Base-by-base conservation (phyloP, 352 stramenopile genomes). In the Pythium sp. region DNA sequence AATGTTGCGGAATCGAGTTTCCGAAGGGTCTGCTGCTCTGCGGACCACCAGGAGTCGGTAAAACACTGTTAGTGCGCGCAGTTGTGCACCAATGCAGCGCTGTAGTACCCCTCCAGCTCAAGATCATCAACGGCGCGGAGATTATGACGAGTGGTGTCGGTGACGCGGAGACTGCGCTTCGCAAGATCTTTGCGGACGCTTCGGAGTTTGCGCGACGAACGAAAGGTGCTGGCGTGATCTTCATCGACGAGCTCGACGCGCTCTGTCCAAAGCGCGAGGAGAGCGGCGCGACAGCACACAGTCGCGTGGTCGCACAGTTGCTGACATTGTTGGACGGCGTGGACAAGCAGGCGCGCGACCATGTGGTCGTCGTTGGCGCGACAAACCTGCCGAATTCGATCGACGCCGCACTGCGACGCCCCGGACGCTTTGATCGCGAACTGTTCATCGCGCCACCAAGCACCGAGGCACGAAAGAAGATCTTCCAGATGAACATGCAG, bases 211-310 rank as follows among this genome's bases (percentile, higher is more conserved):
- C 64, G 8, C 15, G 24, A 5, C 66, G 70, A 28, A 69, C 70
- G 7, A 62, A 76, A 30, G 80, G 78, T 22, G 79, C 80, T 0
- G 79, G 72, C 15, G 84, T 92, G 63, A 92, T 99, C 57, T 98
- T 99, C 69, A 97, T 99, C 69, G 97, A 99, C 69, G 95, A 99
- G 55, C 70, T 99, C 3, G 97, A 99, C 77, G 95, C 85, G 15
- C 91, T 99, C 38, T 98, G 95, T 46, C 95, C 95, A 5, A 97
- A 97, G 65, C 90, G 96, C 64, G 89, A 96, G 47, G 71, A 86
- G 65, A 75, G 80, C 22, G 68, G 70, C 15, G 69, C 69, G 51
- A 83, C 76, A 30, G 75, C 79, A 2, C 78, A 92, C 70, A 92
- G 77, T 53, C 79, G 85, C 28, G 88, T 99, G 12, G 95, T 99